phyloP scores from a whole-genome alignment of 208 protist species.

The Tritrichomonas foetus region DNA sequence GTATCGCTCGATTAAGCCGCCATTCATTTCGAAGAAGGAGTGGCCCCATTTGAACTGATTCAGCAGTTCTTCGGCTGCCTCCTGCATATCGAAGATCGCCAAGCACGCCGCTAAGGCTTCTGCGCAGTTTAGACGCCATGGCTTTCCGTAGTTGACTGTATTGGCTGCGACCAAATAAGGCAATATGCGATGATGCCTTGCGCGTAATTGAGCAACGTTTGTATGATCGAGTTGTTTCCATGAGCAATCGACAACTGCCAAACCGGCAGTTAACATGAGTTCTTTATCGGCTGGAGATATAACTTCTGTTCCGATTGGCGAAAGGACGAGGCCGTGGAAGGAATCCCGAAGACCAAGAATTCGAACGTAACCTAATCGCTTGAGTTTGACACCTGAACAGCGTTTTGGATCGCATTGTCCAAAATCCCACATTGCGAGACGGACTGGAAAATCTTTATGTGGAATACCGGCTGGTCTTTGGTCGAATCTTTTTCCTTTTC shows the following conservation, averaged over 20 bases:
- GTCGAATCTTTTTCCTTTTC: not conserved
- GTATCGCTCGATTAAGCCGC: slow-evolving; percentile 79
- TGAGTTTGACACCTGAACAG: slow-evolving; percentile 89
- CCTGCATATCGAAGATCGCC: slow-evolving; percentile 59
- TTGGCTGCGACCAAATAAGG: slow-evolving; percentile 96
- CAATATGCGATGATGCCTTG: slow-evolving; percentile 72
- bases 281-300: slow-evolving; percentile 41
- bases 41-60: slow-evolving; percentile 90
- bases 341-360: slow-evolving; percentile 71
- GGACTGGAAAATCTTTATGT: not conserved
- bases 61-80: slow-evolving; percentile 77
- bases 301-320: slow-evolving; percentile 50
- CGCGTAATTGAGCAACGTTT: slow-evolving; percentile 77
- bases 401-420: slow-evolving; percentile 92
- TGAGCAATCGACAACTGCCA: slow-evolving; percentile 94
- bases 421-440: slow-evolving; percentile 94
- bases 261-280: slow-evolving; percentile 13
- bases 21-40: slow-evolving; percentile 85
- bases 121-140: slow-evolving; percentile 86
- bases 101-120: slow-evolving; percentile 54
- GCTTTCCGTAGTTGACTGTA: slow-evolving; percentile 95
- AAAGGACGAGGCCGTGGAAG: slow-evolving; percentile 85
- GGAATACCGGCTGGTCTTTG: too few relatives aligned
- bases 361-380: slow-evolving; percentile 66
- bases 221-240: slow-evolving; percentile 88